Evolutionary conservation across 2,329 filamentous ascomycete genomes (phyloP).

Genomic region (Colletotrichum spaethianum): DNA sequence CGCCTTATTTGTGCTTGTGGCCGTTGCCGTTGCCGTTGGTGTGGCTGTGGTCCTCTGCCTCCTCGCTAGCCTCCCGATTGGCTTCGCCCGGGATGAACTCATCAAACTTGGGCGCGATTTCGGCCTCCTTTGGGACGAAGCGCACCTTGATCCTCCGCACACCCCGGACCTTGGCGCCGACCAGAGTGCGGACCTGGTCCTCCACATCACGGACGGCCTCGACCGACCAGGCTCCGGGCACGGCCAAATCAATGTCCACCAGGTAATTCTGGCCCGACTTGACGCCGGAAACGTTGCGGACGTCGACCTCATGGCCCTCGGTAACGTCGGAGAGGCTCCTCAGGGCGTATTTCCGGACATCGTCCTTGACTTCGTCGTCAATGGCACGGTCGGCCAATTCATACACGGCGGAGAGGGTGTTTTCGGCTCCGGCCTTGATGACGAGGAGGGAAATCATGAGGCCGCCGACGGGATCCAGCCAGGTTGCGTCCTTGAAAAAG

Average conservation of each 20-base stretch:
- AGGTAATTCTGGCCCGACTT: constrained; percentile 98
- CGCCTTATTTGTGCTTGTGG: constrained; percentile 48
- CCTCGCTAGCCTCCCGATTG: constrained; percentile 73
- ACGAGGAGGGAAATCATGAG: constrained; percentile 95
- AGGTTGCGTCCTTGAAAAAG: constrained; percentile 85
- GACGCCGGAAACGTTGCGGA: constrained; percentile 87
- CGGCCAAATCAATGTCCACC: constrained; percentile 88
- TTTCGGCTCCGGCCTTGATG: constrained; percentile 88
- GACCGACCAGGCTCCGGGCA: constrained; percentile 83
- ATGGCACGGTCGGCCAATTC: constrained; percentile 94
- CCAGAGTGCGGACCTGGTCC: constrained; percentile 77
- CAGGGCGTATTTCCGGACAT: constrained; percentile 76
- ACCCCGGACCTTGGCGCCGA: constrained; percentile 85
- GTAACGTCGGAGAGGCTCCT: constrained; percentile 70
- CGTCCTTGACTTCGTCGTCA: constrained; percentile 84
- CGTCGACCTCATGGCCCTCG: constrained; percentile 72
- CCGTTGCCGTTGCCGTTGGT: constrained; percentile 47
- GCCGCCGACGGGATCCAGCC: constrained; percentile 95
- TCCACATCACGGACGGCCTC: constrained; percentile 80
- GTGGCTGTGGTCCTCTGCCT: constrained; percentile 60
- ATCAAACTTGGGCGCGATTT: constrained; percentile 71
- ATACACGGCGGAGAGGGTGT: constrained; percentile 84
- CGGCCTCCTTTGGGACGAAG: constrained; percentile 80
- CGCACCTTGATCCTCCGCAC: constrained; percentile 87
- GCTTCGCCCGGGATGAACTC: constrained; percentile 82